Conservation (phyloP, 352 stramenopile species). For the Phytophthora macrochlamydospora region DNA sequence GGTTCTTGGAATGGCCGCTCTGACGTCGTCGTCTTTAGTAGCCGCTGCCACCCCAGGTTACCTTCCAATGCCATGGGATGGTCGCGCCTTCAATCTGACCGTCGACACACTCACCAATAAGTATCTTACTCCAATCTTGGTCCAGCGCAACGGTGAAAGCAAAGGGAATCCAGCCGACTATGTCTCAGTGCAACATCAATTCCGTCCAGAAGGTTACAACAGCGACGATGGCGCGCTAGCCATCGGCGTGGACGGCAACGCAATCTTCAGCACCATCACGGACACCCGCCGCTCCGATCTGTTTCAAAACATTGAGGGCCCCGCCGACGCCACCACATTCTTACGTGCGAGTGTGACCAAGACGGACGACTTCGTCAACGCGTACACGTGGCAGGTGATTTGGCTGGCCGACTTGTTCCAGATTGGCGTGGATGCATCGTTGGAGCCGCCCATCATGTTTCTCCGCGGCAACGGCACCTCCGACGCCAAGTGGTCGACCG, state of each 20-base stretch:
- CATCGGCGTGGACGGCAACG: constrained; percentile 44
- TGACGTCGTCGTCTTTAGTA: too few relatives aligned
- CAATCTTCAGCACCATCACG: constrained; percentile 44
- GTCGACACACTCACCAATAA: constrained; percentile 47
- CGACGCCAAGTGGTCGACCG: constrained; percentile 44
- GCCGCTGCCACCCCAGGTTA: too few relatives aligned
- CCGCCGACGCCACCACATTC: constrained; percentile 37
- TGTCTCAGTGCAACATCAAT: constrained; percentile 31
- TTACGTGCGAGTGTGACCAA: constrained; percentile 52
- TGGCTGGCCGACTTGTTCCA: constrained; percentile 16
- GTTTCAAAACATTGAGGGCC: constrained; percentile 42
- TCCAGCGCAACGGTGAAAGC: constrained; percentile 34
- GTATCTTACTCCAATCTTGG: constrained; percentile 55
- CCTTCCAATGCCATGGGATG: constrained; percentile 33
- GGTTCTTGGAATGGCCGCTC: too few relatives aligned
- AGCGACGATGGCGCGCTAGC: constrained; percentile 51
- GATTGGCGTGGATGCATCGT: constrained; percentile 50
- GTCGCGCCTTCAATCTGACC: constrained; percentile 44
- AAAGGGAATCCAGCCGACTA: constrained; percentile 39
- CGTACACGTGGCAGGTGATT: constrained; percentile 48
- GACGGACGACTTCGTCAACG: constrained; percentile 38
- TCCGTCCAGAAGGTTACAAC: constrained; percentile 44
- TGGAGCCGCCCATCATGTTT: constrained; percentile 44
- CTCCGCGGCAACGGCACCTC: constrained; percentile 39
- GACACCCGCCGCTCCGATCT: constrained; percentile 57